Percentiles rank a stretch among this genome's conserved stretches.
Evolutionary conservation across 208 protist species (phyloP).

Genomic region (Polymyxa betae): DNA sequence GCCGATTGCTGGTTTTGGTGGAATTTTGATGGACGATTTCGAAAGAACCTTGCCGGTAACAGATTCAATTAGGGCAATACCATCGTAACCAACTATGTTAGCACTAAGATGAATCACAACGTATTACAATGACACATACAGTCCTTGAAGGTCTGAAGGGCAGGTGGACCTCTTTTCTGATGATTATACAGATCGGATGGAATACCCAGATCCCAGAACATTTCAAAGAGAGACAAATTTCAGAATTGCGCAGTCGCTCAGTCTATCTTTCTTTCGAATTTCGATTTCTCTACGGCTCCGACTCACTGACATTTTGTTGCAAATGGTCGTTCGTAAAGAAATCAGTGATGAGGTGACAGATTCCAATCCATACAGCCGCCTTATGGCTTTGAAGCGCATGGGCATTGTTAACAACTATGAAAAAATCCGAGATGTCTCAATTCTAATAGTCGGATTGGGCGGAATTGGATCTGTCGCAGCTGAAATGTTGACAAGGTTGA

Average conservation of each 20-base stretch:
- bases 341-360: constrained; percentile 57
- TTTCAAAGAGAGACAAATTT: not conserved
- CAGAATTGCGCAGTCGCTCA: not conserved
- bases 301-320: not conserved
- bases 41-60: not conserved
- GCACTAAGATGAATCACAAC: not conserved
- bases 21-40: not conserved
- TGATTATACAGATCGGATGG: not conserved
- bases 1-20: not conserved
- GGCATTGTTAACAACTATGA: constrained; percentile 95
- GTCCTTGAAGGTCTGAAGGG: not conserved
- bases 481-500: constrained; percentile 90
- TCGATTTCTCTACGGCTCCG: not conserved
- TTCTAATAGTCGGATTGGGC: constrained; percentile 75
- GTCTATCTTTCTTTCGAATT: not conserved
- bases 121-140: not conserved
- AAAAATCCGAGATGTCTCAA: constrained; percentile 80
- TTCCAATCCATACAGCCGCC: constrained; percentile 62
- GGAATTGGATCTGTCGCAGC: constrained; percentile 93
- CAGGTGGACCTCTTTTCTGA: not conserved
- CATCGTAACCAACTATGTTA: constrained; percentile 9
- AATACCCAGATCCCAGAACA: constrained; percentile 47
- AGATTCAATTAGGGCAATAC: not conserved
- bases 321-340: not conserved
- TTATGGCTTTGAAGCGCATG: constrained; percentile 91